Conservation (phyloP, 169 alveolate genomes). For the Theileria parva region DNA sequence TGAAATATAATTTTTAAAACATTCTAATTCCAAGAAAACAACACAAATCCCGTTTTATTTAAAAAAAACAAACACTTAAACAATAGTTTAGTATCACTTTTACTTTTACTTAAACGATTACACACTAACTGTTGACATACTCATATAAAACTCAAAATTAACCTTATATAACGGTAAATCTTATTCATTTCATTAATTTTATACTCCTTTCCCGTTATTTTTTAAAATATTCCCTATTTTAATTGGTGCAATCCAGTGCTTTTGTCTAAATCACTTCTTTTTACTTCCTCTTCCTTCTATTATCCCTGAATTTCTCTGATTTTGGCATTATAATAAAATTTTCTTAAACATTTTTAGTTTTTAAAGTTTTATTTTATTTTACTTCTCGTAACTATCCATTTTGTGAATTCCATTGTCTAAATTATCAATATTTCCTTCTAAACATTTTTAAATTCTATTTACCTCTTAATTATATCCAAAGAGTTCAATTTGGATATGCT, state of each 20-base stretch:
- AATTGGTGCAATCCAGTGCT: slow-evolving; percentile 4
- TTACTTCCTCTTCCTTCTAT: not conserved
- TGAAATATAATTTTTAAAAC: not conserved
- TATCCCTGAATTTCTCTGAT: not conserved
- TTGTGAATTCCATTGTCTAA: not conserved
- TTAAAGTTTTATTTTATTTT: too few species aligned
- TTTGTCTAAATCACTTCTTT: not conserved
- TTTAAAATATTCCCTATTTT: not conserved
- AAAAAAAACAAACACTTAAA: too few species aligned
- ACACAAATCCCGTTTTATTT: not conserved
- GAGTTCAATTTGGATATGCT: not conserved
- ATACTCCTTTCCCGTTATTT: not conserved
- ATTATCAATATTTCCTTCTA: not conserved
- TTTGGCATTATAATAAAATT: not conserved
- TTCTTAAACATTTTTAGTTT: not conserved
- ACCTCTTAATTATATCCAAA: not conserved
- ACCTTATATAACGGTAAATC: too few species aligned
- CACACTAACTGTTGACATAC: not conserved
- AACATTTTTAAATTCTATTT: not conserved
- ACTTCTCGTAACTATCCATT: not conserved
- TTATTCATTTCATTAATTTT: too few species aligned
- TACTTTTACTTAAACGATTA: not conserved
- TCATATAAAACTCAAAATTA: not conserved
- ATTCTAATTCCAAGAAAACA: not conserved
- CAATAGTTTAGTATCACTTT: not conserved